Conservation (phyloP, 2,329 filamentous ascomycete species). For the Pyrenophora teres region DNA sequence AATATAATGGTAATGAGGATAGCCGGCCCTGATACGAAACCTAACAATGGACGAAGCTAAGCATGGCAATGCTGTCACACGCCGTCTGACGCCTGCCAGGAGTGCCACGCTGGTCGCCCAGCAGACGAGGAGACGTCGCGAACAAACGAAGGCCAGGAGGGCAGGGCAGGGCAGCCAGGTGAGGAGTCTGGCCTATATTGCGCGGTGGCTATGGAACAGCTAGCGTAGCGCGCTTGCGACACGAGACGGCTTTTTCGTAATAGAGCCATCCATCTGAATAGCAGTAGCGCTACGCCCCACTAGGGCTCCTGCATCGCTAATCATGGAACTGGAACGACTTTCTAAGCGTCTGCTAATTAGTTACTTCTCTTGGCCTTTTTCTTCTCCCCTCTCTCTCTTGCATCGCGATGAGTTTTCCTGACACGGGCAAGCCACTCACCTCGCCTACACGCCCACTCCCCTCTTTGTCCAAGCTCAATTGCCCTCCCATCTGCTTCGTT, state of each 20-base stretch:
- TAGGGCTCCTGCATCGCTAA: conserved; percentile 28
- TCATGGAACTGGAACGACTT: conserved; percentile 34
- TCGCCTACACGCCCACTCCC: not conserved
- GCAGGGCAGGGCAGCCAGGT: no score
- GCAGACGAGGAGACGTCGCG: no score
- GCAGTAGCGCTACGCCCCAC: conserved; percentile 30
- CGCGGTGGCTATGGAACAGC: no score
- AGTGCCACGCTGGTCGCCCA: no score
- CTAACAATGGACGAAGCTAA: not conserved
- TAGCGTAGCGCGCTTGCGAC: conserved; percentile 25
- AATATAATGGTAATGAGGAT: conserved; percentile 7
- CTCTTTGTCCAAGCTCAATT: not conserved
- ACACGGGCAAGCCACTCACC: conserved; percentile 9
- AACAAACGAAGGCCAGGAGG: not conserved
- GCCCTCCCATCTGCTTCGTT: not conserved
- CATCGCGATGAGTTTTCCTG: conserved; percentile 4
- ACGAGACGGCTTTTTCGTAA: conserved; percentile 30
- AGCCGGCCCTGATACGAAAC: not conserved
- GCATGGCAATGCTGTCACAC: not conserved
- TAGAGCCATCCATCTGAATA: conserved; percentile 27
- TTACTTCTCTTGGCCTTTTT: conserved; percentile 23
- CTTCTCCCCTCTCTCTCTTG: conserved; percentile 19
- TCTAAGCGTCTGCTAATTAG: conserved; percentile 29
- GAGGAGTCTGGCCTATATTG: no score
- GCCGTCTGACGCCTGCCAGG: not conserved